Evolutionary conservation across 176 grass and related monocot species (phyloP), one percentile per base, ranked within the genome.

Genomic region (Phragmites australis): DNA sequence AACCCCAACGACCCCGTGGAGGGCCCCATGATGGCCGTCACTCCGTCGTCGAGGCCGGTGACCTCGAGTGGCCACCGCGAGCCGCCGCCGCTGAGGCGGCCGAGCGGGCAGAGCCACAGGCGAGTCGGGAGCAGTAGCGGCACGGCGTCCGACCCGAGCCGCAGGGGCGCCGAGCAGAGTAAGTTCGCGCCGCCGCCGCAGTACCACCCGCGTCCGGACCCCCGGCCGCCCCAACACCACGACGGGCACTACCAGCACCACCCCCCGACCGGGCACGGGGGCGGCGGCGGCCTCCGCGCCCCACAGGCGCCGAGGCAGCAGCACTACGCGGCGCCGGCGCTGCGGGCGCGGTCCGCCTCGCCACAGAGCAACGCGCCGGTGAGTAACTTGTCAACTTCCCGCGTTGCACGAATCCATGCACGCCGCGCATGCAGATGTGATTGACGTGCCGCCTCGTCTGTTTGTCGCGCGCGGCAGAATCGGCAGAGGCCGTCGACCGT

Each of bases 151-250:
- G 82, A 84, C 8, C 81, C 40, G 9, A 74, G 67, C 57, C 58
- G 12, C 50, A 16, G 64, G 9, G 65, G 11, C 22, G 15, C 63
- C 40, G 41, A 80, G 17, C 72, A 41, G 65, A 89, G 88, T 72
- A 86, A 78, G 88, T 89, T 86, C 78, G 88, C 88, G 66, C 88
- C 88, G 41, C 88, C 88, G 78, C 88, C 72, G 23, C 88, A 85
- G 72, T 89, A 37, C 42, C 3, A 82, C 4, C 77, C 2, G 21
- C 49, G 83, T 9, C 72, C 65, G 9, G 44, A 59, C 14, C 9
- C 63, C 4, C 59, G 66, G 21, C 32, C 6, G 14, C 25, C 22
- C 7, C 40, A 74, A 13, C 8, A 74, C 0, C 53, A 49, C 39
- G 48, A 65, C 6, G 72, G 39, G 21, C 11, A 49, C 22, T 59